These are phyloP conservation scores for Zoysia pacifica DNA, from an alignment of 176 grass and related monocot genomes.

Conservation along the genomic window DNA sequence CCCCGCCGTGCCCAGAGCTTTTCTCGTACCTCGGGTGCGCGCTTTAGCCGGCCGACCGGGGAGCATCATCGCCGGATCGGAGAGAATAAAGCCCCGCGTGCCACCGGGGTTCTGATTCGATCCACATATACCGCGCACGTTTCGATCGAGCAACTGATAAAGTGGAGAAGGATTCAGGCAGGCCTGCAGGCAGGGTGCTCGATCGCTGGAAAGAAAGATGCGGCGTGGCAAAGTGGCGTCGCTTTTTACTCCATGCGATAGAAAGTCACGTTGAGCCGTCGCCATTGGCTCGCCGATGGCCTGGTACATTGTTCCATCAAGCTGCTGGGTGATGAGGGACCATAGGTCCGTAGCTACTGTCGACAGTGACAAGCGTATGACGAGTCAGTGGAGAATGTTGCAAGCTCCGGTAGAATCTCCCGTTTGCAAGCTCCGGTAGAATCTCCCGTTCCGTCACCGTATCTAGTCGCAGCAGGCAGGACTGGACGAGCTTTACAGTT, in stretches of 20 bases:
- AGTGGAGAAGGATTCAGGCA: constrained; percentile 28
- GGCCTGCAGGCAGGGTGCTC: constrained; percentile 39
- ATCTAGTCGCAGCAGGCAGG: not conserved
- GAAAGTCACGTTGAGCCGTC: not conserved
- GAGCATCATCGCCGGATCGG: not conserved
- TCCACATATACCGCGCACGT: constrained; percentile 25
- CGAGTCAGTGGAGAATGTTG: not conserved
- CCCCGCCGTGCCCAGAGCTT: not conserved
- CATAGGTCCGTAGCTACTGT: not conserved
- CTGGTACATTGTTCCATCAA: not conserved
- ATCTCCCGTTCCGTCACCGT: not conserved
- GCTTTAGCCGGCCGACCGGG: not conserved
- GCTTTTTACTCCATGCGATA: constrained; percentile 17
- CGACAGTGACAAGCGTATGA: not conserved
- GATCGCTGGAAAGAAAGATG: constrained; percentile 28
- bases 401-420: not conserved
- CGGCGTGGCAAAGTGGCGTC: constrained; percentile 21
- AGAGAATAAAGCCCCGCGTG: constrained; percentile 4
- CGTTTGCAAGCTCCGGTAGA: not conserved
- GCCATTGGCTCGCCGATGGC: not conserved
- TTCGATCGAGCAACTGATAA: not conserved
- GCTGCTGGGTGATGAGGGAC: not conserved
- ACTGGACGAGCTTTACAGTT: constrained; percentile 34
- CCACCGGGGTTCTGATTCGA: constrained; percentile 10
- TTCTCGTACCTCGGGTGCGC: not conserved